Percentiles rank a stretch among this genome's conserved stretches.
Conservation (phyloP, 2,329 filamentous ascomycete genomes). For the Diaporthe caulivora region DNA sequence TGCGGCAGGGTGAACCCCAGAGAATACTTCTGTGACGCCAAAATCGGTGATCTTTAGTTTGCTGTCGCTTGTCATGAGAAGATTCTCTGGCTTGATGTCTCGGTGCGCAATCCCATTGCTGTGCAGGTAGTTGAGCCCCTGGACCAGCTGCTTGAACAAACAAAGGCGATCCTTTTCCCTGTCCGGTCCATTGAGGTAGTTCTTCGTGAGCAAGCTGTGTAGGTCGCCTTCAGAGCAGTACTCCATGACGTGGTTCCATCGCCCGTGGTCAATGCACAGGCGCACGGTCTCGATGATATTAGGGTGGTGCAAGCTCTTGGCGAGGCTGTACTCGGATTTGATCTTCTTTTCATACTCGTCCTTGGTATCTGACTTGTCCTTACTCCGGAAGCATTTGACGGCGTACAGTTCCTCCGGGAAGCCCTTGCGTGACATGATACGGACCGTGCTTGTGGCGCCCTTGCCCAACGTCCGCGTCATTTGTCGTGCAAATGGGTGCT, state of each 20-base stretch:
- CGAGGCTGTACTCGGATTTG: slow-evolving; percentile 90
- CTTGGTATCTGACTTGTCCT: slow-evolving; percentile 75
- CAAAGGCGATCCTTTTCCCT: slow-evolving; percentile 79
- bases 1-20: slow-evolving; percentile 83
- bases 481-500: slow-evolving; percentile 71
- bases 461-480: slow-evolving; percentile 83
- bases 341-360: slow-evolving; percentile 89
- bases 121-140: slow-evolving; percentile 86
- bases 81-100: slow-evolving; percentile 91
- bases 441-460: slow-evolving; percentile 86
- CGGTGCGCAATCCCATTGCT: slow-evolving; percentile 88
- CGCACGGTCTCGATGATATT: slow-evolving; percentile 87
- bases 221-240: slow-evolving; percentile 88
- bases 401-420: slow-evolving; percentile 77
- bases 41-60: slow-evolving; percentile 94
- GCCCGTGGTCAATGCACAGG: slow-evolving; percentile 79
- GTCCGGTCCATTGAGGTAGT: slow-evolving; percentile 72
- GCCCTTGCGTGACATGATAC: slow-evolving; percentile 81
- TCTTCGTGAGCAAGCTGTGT: slow-evolving; percentile 79
- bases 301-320: slow-evolving; percentile 85
- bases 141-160: slow-evolving; percentile 89
- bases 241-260: slow-evolving; percentile 95
- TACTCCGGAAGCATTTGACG: slow-evolving; percentile 88
- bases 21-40: slow-evolving; percentile 89
- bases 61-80: slow-evolving; percentile 82